These are phyloP conservation scores for Xylaria sp. DNA, from an alignment of 495 filamentous ascomycete genomes.

Conservation along the genomic window DNA sequence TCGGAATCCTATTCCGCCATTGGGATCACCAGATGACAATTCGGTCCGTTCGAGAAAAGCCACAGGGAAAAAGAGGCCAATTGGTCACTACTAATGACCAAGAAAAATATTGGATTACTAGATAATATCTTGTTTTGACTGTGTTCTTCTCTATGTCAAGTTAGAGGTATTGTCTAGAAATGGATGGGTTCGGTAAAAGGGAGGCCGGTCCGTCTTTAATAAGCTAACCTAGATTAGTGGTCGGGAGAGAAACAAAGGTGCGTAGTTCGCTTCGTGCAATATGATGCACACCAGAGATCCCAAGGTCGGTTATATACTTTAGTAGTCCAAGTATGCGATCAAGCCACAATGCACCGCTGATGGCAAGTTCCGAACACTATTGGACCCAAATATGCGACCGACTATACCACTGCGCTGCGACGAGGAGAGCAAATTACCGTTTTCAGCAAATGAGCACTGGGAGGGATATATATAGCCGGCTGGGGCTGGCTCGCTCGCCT, in stretches of 20 bases:
- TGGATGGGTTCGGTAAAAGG: not conserved
- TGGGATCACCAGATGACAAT: not conserved
- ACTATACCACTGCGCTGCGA: too few species aligned
- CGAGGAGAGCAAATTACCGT: conserved; percentile 12
- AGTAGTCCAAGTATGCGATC: not conserved
- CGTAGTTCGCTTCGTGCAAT: not conserved
- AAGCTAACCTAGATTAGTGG: not conserved
- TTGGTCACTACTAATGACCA: not conserved
- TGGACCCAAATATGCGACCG: not conserved
- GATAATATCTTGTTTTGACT: not conserved
- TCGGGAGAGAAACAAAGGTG: not conserved
- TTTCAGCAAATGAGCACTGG: conserved; percentile 9
- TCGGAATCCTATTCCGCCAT: not conserved
- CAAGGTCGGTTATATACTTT: not conserved
- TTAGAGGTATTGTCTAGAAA: not conserved
- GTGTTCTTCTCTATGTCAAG: not conserved
- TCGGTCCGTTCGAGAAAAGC: conserved; percentile 13
- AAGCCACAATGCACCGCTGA: not conserved
- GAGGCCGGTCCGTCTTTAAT: not conserved
- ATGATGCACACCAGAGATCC: not conserved
- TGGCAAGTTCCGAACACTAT: not conserved
- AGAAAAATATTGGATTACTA: not conserved
- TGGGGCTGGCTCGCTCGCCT: not conserved
- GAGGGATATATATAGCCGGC: not conserved
- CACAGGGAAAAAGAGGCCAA: not conserved